Base-by-base conservation (phyloP, 805 yeast species). In the Metschnikowia cubensis region DNA sequence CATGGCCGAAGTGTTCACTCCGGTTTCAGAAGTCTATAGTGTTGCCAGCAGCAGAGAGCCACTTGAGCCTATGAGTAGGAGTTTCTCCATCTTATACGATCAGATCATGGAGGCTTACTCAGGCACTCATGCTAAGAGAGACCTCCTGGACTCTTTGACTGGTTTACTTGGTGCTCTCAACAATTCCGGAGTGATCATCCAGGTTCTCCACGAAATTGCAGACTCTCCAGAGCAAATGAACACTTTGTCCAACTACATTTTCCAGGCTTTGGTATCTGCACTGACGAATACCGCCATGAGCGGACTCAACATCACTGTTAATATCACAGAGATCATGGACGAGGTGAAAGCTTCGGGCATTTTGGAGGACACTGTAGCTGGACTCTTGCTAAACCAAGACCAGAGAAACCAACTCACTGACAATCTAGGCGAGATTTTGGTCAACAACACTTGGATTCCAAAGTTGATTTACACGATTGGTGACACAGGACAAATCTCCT, bases 401-500 rank as follows among this genome's bases (percentile, higher is more conserved):
- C 68, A 70, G 50, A 57, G 70, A 34, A 50, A 56, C 31, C 22
- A 42, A 2, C 44, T 71, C 15, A 62, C 73, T 1, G 62, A 57
- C 32, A 43, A 57, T 14, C 40, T 62, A 15, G 75, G 75, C 3
- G 50, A 56, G 14, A 43, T 63, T 10, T 57, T 72, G 36, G 58
- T 59, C 13, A 55, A 61, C 18, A 50, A 69, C 42, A 55, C 64
- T 6, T 71, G 71, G 69, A 57, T 69, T 18, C 58, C 69, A 3
- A 47, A 59, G 41, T 43, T 71, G 10, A 52, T 73, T 42, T 54
- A 52, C 36, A 66, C 64, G n/a, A 50, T 69, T n/a, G 75, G 76
- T 22, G 51, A 60, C 31, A 72, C 73, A 7, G 54, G 68, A 8
- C 51, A 56, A 18, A 58, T 69, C 21, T 57, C 71, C 0, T 60